Evolutionary conservation across 768 basidiomycete species (phyloP).

Genomic region (Trametes maxima): DNA sequence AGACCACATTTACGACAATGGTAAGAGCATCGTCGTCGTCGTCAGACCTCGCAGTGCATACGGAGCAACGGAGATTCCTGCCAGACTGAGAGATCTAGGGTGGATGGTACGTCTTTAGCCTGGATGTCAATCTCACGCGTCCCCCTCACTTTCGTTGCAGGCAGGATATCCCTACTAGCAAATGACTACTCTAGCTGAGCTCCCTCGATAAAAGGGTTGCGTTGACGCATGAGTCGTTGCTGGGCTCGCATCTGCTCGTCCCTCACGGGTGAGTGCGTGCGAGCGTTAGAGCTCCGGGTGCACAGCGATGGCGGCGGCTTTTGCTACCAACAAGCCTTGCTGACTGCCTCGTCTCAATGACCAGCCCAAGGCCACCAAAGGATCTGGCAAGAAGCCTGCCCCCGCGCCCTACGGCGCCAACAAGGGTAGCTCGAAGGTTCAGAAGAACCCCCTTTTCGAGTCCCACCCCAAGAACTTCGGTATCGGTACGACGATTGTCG

Average conservation of each 20-base stretch:
- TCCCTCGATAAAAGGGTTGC: constrained; percentile 27
- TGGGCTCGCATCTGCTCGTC: constrained; percentile 38
- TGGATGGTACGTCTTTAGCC: constrained; percentile 34
- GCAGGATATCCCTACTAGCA: constrained; percentile 22
- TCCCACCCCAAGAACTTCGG: constrained; percentile 89
- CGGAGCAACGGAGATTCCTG: constrained; percentile 25
- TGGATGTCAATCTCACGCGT: constrained; percentile 16
- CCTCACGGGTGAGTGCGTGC: constrained; percentile 25
- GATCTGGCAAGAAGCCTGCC: constrained; percentile 82
- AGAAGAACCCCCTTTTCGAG: constrained; percentile 98
- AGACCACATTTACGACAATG: constrained; percentile 26
- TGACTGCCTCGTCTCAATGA: constrained; percentile 80
- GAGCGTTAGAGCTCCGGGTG: constrained; percentile 59
- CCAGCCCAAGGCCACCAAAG: constrained; percentile 80
- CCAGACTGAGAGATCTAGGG: constrained; percentile 9
- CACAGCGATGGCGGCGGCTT: constrained; percentile 37
- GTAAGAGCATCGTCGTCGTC: constrained; percentile 16
- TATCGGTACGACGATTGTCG: constrained; percentile 60
- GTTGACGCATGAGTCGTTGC: constrained; percentile 44
- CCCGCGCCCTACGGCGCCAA: constrained; percentile 80
- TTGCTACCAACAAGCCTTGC: constrained; percentile 26
- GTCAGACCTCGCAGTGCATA: constrained; percentile 15
- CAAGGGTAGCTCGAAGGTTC: constrained; percentile 64
- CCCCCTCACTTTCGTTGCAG: neutral
- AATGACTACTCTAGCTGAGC: constrained; percentile 40